Evolutionary conservation across 2,329 filamentous ascomycete genomes (phyloP), one percentile per base, ranked within the genome.

Genomic region (Trichophyton rubrum): DNA sequence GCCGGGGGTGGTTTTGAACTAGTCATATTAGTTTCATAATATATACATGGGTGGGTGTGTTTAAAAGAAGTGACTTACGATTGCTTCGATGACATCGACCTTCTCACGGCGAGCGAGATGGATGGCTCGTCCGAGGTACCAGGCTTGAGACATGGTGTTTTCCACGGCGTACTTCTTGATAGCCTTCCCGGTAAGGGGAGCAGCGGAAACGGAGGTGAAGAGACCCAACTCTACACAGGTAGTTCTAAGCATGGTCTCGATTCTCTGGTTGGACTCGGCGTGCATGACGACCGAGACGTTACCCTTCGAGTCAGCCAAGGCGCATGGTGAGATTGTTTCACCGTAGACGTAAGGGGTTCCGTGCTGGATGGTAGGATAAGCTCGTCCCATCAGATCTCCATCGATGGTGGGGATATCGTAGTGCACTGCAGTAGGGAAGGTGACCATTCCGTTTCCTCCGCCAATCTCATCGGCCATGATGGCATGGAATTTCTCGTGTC

Each of bases 301-400:
- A 0, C 75, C 72, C 56, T 75, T 75, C 3, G 75, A 73, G 61
- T 77, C 73, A 2, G 72, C 69, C 2, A 73, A 67, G 8, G 67
- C 66, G 5, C 72, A 68, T 1, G 75, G 73, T 1, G 69, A 69
- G 56, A 76, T 75, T 5, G 71, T 49, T 60, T 76, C 69, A 17
- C 70, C 71, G 60, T 75, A 77, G 1, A 77, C 73, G 8, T 75
- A 73, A 1, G 74, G 74, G 2, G 74, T 77, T 4, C 71, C 58
- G 24, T 63, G 62, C 59, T 60, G 60, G 47, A 63, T 63, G 6
- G 60, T 60, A 6, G 62, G 62, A 57, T 61, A 63, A 7, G 62
- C 62, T 15, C 62, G 49, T 30, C 62, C 77, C 77, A 79, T 79
- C 69, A 77, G 72, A 63, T 79, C 77, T 6, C 73, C 76, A 60